Percentiles rank a stretch among this genome's conserved stretches.
These are phyloP conservation scores for Aspergillus tamarii DNA, from an alignment of 2,329 filamentous ascomycete species.

Conservation along the genomic window DNA sequence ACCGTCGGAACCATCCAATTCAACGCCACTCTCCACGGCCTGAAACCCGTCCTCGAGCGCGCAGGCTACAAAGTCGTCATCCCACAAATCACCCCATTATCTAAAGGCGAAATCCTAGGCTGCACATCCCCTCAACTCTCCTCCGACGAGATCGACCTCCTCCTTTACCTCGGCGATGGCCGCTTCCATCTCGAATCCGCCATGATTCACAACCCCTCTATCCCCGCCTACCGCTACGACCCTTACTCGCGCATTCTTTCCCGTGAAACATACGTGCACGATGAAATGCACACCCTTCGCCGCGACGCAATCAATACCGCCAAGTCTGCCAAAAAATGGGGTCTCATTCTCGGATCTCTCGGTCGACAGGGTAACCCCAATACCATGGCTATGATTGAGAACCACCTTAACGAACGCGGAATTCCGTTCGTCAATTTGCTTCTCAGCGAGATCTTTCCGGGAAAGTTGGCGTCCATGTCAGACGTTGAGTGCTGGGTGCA, in stretches of 20 bases:
- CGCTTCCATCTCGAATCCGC: slow-evolving; percentile 96
- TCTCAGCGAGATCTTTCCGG: slow-evolving; percentile 93
- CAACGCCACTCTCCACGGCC: slow-evolving; percentile 92
- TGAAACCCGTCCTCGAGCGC: slow-evolving; percentile 74
- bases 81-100: slow-evolving; percentile 89
- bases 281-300: slow-evolving; percentile 83
- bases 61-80: slow-evolving; percentile 85
- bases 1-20: slow-evolving; percentile 98
- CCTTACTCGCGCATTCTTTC: slow-evolving; percentile 92
- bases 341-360: slow-evolving; percentile 87
- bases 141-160: slow-evolving; percentile 67
- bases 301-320: slow-evolving; percentile 76
- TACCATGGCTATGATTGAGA: slow-evolving; percentile 85
- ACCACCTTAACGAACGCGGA: slow-evolving; percentile 68
- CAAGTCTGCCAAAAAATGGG: slow-evolving; percentile 82
- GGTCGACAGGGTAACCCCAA: slow-evolving; percentile 95
- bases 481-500: slow-evolving; percentile 99
- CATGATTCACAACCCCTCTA: slow-evolving; percentile 95
- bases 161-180: slow-evolving; percentile 89
- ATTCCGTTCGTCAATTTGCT: slow-evolving; percentile 84
- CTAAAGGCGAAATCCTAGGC: slow-evolving; percentile 94
- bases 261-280: slow-evolving; percentile 87
- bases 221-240: slow-evolving; percentile 94
- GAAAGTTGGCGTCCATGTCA: slow-evolving; percentile 88
- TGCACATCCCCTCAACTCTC: slow-evolving; percentile 85